phyloP scores from a whole-genome alignment of 805 yeast species.

The Starmera pachycereana region DNA sequence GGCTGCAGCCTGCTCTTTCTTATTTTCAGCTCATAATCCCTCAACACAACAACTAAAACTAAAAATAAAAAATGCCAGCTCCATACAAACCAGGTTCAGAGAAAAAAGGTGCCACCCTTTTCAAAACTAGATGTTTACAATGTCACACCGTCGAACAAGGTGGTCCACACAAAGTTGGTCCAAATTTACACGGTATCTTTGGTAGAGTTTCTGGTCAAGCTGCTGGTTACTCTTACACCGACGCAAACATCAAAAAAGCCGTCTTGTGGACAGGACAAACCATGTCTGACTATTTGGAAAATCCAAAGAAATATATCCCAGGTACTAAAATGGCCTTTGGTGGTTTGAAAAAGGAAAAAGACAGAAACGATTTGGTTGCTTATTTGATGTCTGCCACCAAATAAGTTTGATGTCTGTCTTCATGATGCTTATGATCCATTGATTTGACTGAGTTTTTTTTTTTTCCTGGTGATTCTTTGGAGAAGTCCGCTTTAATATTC shows the following conservation, averaged over 20 bases:
- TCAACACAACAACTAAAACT: too few relatives aligned
- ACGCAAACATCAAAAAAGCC: slow-evolving; percentile 95
- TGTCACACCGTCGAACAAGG: slow-evolving; percentile 96
- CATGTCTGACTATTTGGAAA: slow-evolving; percentile 91
- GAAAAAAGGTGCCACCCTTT: slow-evolving; percentile 94
- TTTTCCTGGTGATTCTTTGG: too few relatives aligned
- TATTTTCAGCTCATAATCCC: too few relatives aligned
- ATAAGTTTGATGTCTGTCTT: slow-evolving; percentile 19
- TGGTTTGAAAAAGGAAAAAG: slow-evolving; percentile 98
- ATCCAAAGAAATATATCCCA: slow-evolving; percentile 99
- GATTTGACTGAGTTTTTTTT: too few relatives aligned
- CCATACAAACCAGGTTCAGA: slow-evolving; percentile 45
- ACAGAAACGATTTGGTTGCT: slow-evolving; percentile 93
- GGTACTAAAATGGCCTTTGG: slow-evolving; percentile 99
- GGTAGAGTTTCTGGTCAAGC: slow-evolving; percentile 91
- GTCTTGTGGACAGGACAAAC: slow-evolving; percentile 81
- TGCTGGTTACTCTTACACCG: slow-evolving; percentile 91
- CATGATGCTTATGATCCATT: background rate
- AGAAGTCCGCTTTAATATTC: too few relatives aligned
- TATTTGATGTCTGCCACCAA: slow-evolving; percentile 55
- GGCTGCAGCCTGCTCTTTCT: too few relatives aligned
- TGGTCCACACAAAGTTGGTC: slow-evolving; percentile 98
- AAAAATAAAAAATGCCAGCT: slow-evolving; percentile 19
- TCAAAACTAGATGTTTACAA: slow-evolving; percentile 98
- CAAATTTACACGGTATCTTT: slow-evolving; percentile 91